Evolutionary conservation across 106 monocot genomes (phyloP), one percentile per base, ranked within the genome.

Genomic region (Cymbidium sinense): DNA sequence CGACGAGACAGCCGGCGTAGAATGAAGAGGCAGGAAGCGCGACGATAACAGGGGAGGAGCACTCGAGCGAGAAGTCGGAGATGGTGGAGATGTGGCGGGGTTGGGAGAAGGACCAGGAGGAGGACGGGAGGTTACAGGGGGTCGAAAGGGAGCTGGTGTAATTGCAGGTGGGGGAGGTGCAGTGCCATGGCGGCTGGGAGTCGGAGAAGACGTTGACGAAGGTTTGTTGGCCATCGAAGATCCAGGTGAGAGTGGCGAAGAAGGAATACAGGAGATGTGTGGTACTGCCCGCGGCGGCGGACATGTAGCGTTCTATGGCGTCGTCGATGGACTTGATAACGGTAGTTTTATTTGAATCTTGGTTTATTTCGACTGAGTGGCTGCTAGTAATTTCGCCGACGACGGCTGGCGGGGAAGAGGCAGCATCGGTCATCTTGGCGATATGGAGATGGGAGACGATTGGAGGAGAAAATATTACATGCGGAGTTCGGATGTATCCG

Each of bases 151-250:
- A 30, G 5, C 19, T 20, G 13, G 43, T 37, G n/a, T 5, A 5
- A 23, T 58, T 58, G 10, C 23, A 35, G 18, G 41, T 6, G 12
- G 43, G 28, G 31, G 12, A 25, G 43, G 39, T 64, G 78, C 70
- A 81, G 85, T 75, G 81, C 85, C 85, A 85, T 20, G 81, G 0
- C 0, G 81, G 81, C 4, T 39, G 41, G 0, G 75, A 64, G 41
- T 85, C 81, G 36, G 85, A 41, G 85, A 85, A 81, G 64, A 85
- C 81, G 52, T 74, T 81, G 74, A 85, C 70, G 78, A 85, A 85
- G 62, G 81, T 85, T 43, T 85, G 85, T 55, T 85, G 85, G 27
- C 75, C 67, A 34, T 81, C 85, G 54, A 85, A 81, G 7, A 69
- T 52, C 81, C 85, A 81, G 9, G 81, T 81, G 27, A 65, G 36